phyloP scores from a whole-genome alignment of 1,139 yeast genomes.

The Blastobotrys elegans region DNA sequence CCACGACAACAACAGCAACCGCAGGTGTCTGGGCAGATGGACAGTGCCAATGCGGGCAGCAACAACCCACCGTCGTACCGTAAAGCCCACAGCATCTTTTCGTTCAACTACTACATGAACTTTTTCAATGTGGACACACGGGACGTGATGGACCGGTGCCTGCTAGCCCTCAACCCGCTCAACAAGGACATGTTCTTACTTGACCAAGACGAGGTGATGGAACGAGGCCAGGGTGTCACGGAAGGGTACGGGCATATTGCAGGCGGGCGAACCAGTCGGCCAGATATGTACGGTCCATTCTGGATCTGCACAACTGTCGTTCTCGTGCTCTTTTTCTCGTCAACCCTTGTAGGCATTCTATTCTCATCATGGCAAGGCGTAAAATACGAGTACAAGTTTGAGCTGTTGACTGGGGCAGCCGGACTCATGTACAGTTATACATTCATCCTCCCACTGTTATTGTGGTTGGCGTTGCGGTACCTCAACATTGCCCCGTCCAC shows the following conservation, averaged over 20 bases:
- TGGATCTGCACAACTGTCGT: conserved; percentile 83
- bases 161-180: conserved; percentile 36
- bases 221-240: conserved; percentile 37
- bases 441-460: conserved; percentile 50
- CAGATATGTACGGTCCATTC: conserved; percentile 74
- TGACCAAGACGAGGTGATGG: conserved; percentile 22
- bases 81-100: conserved; percentile 38
- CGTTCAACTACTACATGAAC: conserved; percentile 51
- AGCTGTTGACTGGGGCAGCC: conserved; percentile 60
- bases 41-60: not conserved
- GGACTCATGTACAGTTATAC: conserved; percentile 70
- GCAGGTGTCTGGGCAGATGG: conserved; percentile 15
- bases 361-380: conserved; percentile 40
- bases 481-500: conserved; percentile 34
- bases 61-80: conserved; percentile 7
- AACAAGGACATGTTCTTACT: conserved; percentile 31
- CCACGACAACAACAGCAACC: not conserved
- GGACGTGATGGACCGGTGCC: conserved; percentile 42
- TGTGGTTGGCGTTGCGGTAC: conserved; percentile 47
- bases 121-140: conserved; percentile 62
- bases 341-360: conserved; percentile 56
- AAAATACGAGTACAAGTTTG: conserved; percentile 55
- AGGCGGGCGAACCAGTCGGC: conserved; percentile 34
- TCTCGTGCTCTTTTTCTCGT: conserved; percentile 65
- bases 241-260: conserved; percentile 23